Evolutionary conservation across 345 rosid genomes (phyloP), one percentile per base, ranked within the genome.

Genomic region (Eutrema yunnanense): DNA sequence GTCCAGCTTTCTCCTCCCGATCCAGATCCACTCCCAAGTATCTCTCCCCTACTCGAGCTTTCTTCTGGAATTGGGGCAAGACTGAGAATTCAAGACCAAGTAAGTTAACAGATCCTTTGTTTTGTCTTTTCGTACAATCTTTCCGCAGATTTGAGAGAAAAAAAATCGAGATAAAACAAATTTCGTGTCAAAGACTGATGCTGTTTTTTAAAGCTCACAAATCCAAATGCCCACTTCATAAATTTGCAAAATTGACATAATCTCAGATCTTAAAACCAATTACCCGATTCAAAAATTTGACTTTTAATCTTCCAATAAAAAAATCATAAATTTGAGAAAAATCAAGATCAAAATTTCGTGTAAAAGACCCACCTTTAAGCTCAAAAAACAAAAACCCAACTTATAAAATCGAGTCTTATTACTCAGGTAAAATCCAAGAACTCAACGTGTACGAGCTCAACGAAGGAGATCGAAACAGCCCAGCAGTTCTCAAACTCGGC

Each of bases 401-500:
- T 54, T 37, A 44, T 3, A 8, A 52, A 30, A 42, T 6, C 6
- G 52, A 73, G 16, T 57, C 56, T 71, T 13, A 8, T 54, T 50
- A 3, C 26, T 69, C 50, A 88, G 98, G 58, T 16, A 80, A 86
- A 54, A 82, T 88, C 62, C 98, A 88, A 68, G 95, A 90, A 14
- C 82, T 92, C 30, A 27, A 9, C 33, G 88, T 90, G 62, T 88
- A 92, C 73, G 96, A 92, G 84, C 76, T 92, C 73, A 92, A 92
- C 76, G 98, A 92, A 84, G 83, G 92, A 70, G 98, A 92, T 47
- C 82, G 96, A 30, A 85, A 86, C 52, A 92, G 98, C 72, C 96
- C 98, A 13, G 96, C 95, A 11, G 80, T 80, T 76, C 84, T 92
- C 55, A 85, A 87, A 14, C 73, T 86, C 83, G 88, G 92, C 74